These are phyloP conservation scores for Laburnicola sp. DNA, from an alignment of 2,329 filamentous ascomycete species.

Conservation along the genomic window DNA sequence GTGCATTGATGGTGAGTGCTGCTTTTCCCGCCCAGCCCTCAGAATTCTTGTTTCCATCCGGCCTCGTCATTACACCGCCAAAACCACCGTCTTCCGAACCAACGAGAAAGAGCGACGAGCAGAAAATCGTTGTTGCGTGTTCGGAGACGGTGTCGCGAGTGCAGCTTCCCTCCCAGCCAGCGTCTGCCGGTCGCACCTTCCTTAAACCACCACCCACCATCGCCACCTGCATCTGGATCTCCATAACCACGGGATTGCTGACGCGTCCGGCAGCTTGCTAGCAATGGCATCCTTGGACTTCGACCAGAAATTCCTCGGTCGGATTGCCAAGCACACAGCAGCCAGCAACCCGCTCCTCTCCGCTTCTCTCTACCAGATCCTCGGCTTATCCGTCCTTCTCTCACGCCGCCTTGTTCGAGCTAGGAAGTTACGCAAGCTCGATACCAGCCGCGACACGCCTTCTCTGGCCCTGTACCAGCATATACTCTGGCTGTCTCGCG, in stretches of 20 bases:
- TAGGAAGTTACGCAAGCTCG: slow-evolving; percentile 79
- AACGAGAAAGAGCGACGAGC: background rate
- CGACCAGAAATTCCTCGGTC: slow-evolving; percentile 94
- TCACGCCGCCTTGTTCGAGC: slow-evolving; percentile 81
- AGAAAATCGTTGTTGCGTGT: background rate
- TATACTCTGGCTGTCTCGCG: slow-evolving; percentile 92
- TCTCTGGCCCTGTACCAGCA: slow-evolving; percentile 83
- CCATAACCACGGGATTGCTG: slow-evolving; percentile 7
- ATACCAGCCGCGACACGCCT: slow-evolving; percentile 74
- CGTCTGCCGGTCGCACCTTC: slow-evolving; percentile 6
- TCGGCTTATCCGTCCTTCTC: slow-evolving; percentile 87
- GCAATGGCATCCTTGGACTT: slow-evolving; percentile 94
- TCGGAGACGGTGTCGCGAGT: background rate
- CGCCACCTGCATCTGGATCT: too few relatives aligned
- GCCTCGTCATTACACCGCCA: background rate
- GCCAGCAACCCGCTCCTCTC: slow-evolving; percentile 78
- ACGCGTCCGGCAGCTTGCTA: slow-evolving; percentile 16
- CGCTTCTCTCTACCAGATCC: slow-evolving; percentile 82
- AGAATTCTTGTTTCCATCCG: background rate
- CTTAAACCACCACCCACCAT: slow-evolving; percentile 6
- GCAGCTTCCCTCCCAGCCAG: slow-evolving; percentile 1
- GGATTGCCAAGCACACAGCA: slow-evolving; percentile 78
- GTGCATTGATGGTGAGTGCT: slow-evolving; percentile 36
- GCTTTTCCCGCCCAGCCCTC: background rate
- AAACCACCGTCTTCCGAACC: background rate